A percentile compares a stretch with the other conserved stretches of the same genome.
These are phyloP conservation scores for Trametes punicea DNA, from an alignment of 768 basidiomycete species.

Conservation along the genomic window DNA sequence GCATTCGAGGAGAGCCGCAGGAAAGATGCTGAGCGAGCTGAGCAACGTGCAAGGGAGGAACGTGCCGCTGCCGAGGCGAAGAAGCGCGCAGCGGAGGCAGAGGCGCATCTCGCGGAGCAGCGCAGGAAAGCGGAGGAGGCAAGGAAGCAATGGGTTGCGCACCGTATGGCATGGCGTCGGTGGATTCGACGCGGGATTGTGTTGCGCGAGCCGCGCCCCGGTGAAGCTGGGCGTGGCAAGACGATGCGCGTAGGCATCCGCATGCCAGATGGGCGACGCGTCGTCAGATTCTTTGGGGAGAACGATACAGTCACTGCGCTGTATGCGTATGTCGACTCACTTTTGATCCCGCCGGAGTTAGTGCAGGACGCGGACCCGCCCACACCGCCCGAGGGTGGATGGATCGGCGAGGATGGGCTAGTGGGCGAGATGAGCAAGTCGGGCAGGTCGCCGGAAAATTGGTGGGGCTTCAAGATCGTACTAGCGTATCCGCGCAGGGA, in stretches of 20 bases:
- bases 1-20: slow-evolving; percentile 66
- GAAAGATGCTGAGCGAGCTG: slow-evolving; percentile 67
- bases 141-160: slow-evolving; percentile 23
- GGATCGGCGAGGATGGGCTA: slow-evolving; percentile 32
- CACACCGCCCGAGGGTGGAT: slow-evolving; percentile 36
- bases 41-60: slow-evolving; percentile 50
- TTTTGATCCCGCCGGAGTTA: slow-evolving; percentile 45
- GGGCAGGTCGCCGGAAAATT: slow-evolving; percentile 35
- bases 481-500: slow-evolving; percentile 69
- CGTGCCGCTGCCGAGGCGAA: slow-evolving; percentile 40
- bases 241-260: slow-evolving; percentile 54
- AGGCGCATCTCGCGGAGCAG: slow-evolving; percentile 39
- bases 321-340: slow-evolving; percentile 70
- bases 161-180: slow-evolving; percentile 52
- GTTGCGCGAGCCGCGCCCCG: slow-evolving; percentile 32
- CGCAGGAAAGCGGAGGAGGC: slow-evolving; percentile 24
- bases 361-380: slow-evolving; percentile 40
- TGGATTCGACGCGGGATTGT: slow-evolving; percentile 55
- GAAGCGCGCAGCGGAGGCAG: slow-evolving; percentile 34
- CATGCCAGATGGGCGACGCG: slow-evolving; percentile 49
- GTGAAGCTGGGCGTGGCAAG: slow-evolving; percentile 31
- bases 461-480: slow-evolving; percentile 74
- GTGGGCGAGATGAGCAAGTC: slow-evolving; percentile 33
- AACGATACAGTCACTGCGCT: slow-evolving; percentile 55
- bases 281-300: slow-evolving; percentile 53